These are phyloP conservation scores for Trichosporon ovoides DNA, from an alignment of 1,284 basidiomycete species.

Conservation along the genomic window DNA sequence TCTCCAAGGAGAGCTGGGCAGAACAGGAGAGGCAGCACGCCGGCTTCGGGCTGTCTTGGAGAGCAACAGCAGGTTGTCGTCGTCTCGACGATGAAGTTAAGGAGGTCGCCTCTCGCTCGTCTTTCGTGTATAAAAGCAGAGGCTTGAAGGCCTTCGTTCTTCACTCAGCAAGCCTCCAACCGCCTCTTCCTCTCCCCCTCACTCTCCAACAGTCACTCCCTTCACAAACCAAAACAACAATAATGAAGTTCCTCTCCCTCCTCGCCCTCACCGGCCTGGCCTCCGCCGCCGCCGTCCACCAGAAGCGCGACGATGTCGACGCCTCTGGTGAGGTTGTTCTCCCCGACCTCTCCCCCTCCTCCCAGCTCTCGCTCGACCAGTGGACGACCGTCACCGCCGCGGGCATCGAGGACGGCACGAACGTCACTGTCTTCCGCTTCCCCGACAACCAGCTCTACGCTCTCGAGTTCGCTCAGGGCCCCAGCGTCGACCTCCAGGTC, in stretches of 20 bases:
- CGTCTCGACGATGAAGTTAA: too few relatives aligned
- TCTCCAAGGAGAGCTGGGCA: too few relatives aligned
- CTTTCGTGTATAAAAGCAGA: too few relatives aligned
- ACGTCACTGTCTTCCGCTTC: not conserved
- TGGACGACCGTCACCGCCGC: not conserved
- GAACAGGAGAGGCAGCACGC: too few relatives aligned
- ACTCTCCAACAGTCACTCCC: too few relatives aligned
- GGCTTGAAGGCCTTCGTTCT: too few relatives aligned
- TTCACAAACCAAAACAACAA: not conserved
- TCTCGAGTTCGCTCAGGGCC: not conserved
- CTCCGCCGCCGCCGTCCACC: not conserved
- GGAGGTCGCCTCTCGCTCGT: too few relatives aligned
- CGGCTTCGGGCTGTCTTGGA: too few relatives aligned
- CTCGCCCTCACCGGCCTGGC: not conserved
- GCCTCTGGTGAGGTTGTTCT: not conserved
- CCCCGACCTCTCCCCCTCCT: not conserved
- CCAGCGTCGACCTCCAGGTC: not conserved
- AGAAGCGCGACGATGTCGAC: conserved; percentile 1
- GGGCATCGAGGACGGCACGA: not conserved
- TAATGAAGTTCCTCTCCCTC: conserved; percentile 1
- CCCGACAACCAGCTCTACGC: not conserved
- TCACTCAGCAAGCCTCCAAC: too few relatives aligned
- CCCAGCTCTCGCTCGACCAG: not conserved
- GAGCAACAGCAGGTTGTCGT: too few relatives aligned
- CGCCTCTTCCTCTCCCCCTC: too few relatives aligned